Evolutionary conservation across 139 green algal genomes (phyloP).

Genomic region (Chlorella ohadii): DNA sequence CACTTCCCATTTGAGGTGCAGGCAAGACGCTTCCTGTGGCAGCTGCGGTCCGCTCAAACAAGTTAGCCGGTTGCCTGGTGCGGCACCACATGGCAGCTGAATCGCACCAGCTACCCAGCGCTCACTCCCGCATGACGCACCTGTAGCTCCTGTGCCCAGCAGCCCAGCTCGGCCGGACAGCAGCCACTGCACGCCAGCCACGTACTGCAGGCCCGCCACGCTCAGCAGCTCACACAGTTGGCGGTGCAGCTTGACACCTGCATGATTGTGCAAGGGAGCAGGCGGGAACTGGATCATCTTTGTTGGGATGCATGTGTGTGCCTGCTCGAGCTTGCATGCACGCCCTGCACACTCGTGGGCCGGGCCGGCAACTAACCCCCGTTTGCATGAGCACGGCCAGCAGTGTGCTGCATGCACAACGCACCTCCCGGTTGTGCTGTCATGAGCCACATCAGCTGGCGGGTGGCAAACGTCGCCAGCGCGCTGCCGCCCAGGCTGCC

Average conservation of each 20-base stretch:
- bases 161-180: neutral
- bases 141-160: neutral
- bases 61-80: too few species aligned
- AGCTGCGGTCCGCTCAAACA: too few species aligned
- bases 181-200: neutral
- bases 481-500: neutral
- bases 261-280: neutral
- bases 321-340: too few species aligned
- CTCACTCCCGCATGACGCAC: neutral
- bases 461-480: neutral
- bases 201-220: neutral
- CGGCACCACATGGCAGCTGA: too few species aligned
- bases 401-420: neutral
- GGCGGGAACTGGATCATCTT: too few species aligned
- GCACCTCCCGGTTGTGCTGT: constrained; percentile 8
- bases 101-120: too few species aligned
- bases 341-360: neutral
- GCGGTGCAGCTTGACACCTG: constrained; percentile 42
- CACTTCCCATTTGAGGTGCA: too few species aligned
- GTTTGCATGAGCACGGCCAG: too few species aligned
- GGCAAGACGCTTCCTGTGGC: too few species aligned
- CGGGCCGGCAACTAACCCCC: too few species aligned
- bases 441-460: constrained; percentile 17
- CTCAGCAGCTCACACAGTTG: constrained; percentile 20
- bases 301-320: neutral